These are phyloP conservation scores for Flaveria trinervia DNA, from an alignment of 129 eudicot species.

Conservation along the genomic window DNA sequence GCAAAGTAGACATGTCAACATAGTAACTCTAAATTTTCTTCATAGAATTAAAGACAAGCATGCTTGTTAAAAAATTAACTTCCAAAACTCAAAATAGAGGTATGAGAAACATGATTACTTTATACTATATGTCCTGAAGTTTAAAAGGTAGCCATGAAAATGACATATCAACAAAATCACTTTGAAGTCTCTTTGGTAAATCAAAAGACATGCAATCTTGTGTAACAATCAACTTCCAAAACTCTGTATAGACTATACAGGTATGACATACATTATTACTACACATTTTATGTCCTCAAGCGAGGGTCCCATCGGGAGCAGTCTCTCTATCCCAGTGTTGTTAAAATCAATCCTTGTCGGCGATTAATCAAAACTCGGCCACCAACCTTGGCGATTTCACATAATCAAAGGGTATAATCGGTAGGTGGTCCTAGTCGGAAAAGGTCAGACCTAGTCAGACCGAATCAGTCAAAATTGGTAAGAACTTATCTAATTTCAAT, in stretches of 20 bases:
- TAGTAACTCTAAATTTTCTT: not conserved
- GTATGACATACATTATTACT: not conserved
- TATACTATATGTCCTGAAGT: not conserved
- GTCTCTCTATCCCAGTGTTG: too few species aligned
- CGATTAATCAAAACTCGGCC: too few species aligned
- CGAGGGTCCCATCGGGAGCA: too few species aligned
- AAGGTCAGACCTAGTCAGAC: too few species aligned
- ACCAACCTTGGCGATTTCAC: too few species aligned
- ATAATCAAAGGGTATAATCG: too few species aligned
- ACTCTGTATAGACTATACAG: not conserved
- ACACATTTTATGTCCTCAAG: not conserved
- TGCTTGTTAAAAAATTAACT: not conserved
- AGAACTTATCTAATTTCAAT: too few species aligned
- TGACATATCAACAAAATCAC: not conserved
- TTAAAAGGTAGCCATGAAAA: not conserved
- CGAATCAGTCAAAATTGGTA: too few species aligned
- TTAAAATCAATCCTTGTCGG: too few species aligned
- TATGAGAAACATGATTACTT: not conserved
- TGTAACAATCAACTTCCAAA: slow-evolving; percentile 1
- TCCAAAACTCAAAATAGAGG: not conserved
- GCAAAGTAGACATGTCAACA: not conserved
- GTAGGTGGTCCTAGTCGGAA: too few species aligned
- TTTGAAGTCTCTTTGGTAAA: not conserved
- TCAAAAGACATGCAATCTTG: not conserved
- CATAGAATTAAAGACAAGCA: not conserved